Percentiles rank a stretch among this genome's conserved stretches.
These are phyloP conservation scores for Colletotrichum graminicola DNA, from an alignment of 2,329 filamentous ascomycete species.

Conservation along the genomic window DNA sequence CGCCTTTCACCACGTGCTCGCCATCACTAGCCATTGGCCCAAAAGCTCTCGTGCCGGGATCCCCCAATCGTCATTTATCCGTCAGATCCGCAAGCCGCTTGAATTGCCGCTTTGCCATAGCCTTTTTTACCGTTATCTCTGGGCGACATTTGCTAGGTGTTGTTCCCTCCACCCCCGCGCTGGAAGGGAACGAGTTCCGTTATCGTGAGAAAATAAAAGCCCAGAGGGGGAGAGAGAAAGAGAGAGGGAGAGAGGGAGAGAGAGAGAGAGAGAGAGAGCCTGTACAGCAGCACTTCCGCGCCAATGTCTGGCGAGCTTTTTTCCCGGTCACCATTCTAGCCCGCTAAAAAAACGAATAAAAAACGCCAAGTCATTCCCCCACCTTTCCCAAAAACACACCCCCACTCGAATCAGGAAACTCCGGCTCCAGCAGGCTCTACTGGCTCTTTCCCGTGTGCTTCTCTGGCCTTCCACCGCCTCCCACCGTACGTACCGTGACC, in stretches of 20 bases:
- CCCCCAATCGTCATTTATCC: neutral
- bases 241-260: no score
- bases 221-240: no score
- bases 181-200: neutral
- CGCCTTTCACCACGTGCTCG: conserved; percentile 23
- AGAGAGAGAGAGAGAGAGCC: neutral
- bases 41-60: neutral
- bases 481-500: no score
- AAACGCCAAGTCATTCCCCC: neutral
- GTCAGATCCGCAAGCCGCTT: conserved; percentile 10
- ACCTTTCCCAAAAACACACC: neutral
- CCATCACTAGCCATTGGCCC: conserved; percentile 24
- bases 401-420: conserved; percentile 39
- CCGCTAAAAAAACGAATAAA: neutral
- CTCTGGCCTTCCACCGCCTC: conserved; percentile 33
- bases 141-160: neutral
- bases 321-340: neutral
- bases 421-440: conserved; percentile 7
- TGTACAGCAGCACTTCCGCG: conserved; percentile 7
- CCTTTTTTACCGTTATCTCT: neutral
- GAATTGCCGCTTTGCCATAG: neutral
- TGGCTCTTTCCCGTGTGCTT: neutral
- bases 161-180: no score
- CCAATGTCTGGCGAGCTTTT: conserved; percentile 34
- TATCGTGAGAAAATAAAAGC: neutral